Base-by-base conservation (phyloP, 1,284 basidiomycete genomes). In the Marasmius fiardii region DNA sequence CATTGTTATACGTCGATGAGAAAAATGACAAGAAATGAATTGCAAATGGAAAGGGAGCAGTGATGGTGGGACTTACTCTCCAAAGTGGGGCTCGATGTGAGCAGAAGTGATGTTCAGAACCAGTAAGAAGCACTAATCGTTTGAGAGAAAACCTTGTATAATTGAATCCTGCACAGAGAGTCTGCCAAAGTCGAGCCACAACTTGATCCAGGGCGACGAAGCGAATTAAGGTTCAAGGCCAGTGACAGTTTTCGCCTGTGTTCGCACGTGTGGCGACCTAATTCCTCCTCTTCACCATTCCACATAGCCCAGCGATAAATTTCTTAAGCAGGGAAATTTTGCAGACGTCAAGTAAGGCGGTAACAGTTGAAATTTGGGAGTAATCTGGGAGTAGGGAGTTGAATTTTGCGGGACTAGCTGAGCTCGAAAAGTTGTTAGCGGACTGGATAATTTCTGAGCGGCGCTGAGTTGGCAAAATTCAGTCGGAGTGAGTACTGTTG, bases 391-490 rank as follows among this genome's bases (percentile, higher is more conserved):
- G 26, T 33, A 5, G 7, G 47, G 24, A 8, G 47, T 49, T 49
- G 47, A 26, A 16, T 49, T 49, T 33, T 12, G 47, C 26, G 26
- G 47, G 26, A 31, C 47, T n/a, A 33, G 47, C 57, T 58, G 57
- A 53, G 57, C 54, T 52, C 45, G 44, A 58, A 58, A 41, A 41
- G 39, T 41, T 41, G 39, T 20, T 41, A 51, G 41, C 52, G 52
- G 56, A 53, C 56, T 57, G 48, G 51, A 33, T 44, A 54, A 54
- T 53, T 31, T 55, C 57, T 55, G 54, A 56, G 57, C 57, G 57
- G 54, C 54, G 57, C 57, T 58, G 54, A 54, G 57, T 55, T 54
- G 44, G 53, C 44, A 54, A 55, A 37, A 51, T 57, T 54, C 31
- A 54, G 41, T 51, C 52, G 52, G 52, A 57, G 57, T 58, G 57